Conservation (phyloP, 2,329 filamentous ascomycete genomes). For the Didymella lethalis region DNA sequence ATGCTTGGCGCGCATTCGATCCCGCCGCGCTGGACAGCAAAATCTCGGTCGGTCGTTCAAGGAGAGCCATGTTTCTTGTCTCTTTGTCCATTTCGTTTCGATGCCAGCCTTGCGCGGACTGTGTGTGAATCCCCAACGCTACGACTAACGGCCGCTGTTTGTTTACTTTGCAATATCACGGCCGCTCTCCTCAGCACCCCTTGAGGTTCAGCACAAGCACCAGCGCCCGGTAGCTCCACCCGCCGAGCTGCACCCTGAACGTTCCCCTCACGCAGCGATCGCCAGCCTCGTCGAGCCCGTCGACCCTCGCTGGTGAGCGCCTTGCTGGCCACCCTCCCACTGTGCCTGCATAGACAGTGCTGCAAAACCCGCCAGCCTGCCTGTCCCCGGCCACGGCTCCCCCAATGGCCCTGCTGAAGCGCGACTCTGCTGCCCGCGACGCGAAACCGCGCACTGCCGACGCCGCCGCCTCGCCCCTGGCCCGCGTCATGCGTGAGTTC, state of each 20-base stretch:
- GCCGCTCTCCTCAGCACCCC: slow-evolving; percentile 4
- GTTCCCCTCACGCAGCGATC: slow-evolving; percentile 9
- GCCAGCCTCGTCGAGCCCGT: slow-evolving; percentile 7
- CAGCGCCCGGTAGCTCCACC: background rate
- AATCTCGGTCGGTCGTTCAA: slow-evolving; percentile 22
- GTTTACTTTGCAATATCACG: slow-evolving; percentile 13
- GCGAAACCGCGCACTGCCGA: slow-evolving; percentile 15
- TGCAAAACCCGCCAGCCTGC: background rate
- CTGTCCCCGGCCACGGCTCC: slow-evolving; percentile 15
- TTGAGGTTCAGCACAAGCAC: background rate
- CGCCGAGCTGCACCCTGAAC: slow-evolving; percentile 9
- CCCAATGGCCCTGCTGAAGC: slow-evolving; percentile 43
- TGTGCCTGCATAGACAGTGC: background rate
- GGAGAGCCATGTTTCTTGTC: slow-evolving; percentile 21
- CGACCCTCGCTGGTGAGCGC: slow-evolving; percentile 4
- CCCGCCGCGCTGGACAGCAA: slow-evolving; percentile 24
- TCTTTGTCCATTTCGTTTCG: slow-evolving; percentile 20
- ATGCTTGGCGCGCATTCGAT: slow-evolving; percentile 19
- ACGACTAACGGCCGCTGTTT: slow-evolving; percentile 22
- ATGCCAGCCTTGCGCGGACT: slow-evolving; percentile 23
- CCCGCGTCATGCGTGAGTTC: slow-evolving; percentile 46
- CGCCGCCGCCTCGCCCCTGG: slow-evolving; percentile 30
- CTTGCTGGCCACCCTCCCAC: background rate
- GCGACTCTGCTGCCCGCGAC: slow-evolving; percentile 30
- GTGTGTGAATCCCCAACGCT: slow-evolving; percentile 6